phyloP scores from a whole-genome alignment of 345 rosid species.

The Euphorbia tirucalli region DNA sequence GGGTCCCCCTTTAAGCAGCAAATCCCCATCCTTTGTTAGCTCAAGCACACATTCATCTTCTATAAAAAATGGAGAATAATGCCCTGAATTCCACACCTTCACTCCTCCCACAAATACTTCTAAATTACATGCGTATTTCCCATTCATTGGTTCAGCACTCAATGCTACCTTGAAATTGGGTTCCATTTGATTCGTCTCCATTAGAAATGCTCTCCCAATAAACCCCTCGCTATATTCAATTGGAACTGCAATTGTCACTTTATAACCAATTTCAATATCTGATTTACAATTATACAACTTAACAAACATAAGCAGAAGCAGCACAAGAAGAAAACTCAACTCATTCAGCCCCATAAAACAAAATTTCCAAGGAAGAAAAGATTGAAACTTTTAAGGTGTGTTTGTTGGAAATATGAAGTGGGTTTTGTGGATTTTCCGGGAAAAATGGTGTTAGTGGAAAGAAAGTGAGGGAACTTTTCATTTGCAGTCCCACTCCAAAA shows the following conservation, averaged over 20 bases:
- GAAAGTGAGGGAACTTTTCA: conserved; percentile 22
- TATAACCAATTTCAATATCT: conserved; percentile 45
- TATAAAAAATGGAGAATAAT: conserved; percentile 55
- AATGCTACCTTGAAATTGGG: conserved; percentile 64
- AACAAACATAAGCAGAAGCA: conserved; percentile 25
- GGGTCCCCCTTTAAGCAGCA: conserved; percentile 61
- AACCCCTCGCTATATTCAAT: conserved; percentile 42
- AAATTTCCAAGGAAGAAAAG: not conserved
- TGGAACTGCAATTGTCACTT: conserved; percentile 56
- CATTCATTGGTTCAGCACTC: conserved; percentile 56
- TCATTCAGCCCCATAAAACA: conserved; percentile 34
- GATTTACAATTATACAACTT: conserved; percentile 45
- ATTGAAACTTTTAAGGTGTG: not conserved
- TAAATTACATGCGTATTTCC: conserved; percentile 58
- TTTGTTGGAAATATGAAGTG: not conserved
- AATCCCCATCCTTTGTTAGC: conserved; percentile 66
- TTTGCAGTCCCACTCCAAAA: conserved; percentile 30
- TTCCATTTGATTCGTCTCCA: conserved; percentile 36
- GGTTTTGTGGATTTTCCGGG: conserved; percentile 1
- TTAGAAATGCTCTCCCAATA: conserved; percentile 65
- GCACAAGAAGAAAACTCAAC: conserved; percentile 23
- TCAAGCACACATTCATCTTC: conserved; percentile 56
- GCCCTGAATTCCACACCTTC: conserved; percentile 90
- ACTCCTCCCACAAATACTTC: conserved; percentile 75
- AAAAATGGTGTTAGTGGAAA: conserved; percentile 9